Base-by-base conservation (phyloP, 108 stramenopile genomes). In the Pseudonitzschia multistriata region DNA sequence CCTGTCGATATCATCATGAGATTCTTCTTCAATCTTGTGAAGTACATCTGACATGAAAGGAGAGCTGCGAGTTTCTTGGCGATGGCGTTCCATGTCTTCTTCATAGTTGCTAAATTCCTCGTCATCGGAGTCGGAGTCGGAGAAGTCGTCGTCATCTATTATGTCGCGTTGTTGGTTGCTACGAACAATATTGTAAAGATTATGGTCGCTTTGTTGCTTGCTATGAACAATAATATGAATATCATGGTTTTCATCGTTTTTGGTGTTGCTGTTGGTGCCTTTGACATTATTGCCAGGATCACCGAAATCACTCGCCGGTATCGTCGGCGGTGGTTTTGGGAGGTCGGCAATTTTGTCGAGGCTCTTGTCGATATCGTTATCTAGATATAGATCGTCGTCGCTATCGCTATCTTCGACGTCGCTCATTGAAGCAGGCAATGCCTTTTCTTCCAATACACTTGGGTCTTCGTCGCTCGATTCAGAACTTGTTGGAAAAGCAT, bases 381-480 rank as follows among this genome's bases (percentile, higher is more conserved):
- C 50, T 25, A 52, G 19, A 52, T 52, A 52, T 8, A 52, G 25
- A 52, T 52, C 50, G 3, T 52, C 50, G 19, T 52, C 50, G 19
- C 25, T 25, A 25, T 25, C 25, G 8, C 50, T 52, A 52, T 52
- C 50, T n/a, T 52, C 50, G 22, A 52, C 50, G 4, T 52, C 50
- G 22, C 50, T 52, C 50, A 52, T 52, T 2, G 50, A 7, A 24
- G 2, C 24, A 3, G 50, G 50, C 7, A 42, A 13, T 25, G 10
- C 50, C 3, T 22, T 8, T 24, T 24, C 24, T 7, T 25, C 25
- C 10, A 25, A 4, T 22, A n/a, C n/a, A n/a, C 8, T n/a, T 3
- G 3, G 7, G 25, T 52, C 50, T 11, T 52, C 50, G 50, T 25
- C 50, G 50, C 50, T 52, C 50, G 50, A 52, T 52, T 52, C 50